Evolutionary conservation across 352 stramenopile species (phyloP).

Genomic region (Pythium oligandrum): DNA sequence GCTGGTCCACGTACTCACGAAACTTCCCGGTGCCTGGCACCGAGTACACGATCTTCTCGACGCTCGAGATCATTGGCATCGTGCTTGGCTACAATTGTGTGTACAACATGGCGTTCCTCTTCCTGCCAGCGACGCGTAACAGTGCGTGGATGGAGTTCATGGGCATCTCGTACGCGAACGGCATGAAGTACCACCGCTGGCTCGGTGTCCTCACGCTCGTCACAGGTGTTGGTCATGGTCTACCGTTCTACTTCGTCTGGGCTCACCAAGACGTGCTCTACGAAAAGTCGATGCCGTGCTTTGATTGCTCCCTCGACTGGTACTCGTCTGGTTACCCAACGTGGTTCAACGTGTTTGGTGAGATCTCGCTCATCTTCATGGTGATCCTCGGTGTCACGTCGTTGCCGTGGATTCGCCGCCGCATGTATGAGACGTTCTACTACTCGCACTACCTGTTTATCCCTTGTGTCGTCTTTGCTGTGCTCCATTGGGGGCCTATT

Average conservation of each 20-base stretch:
- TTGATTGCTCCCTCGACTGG: conserved; percentile 45
- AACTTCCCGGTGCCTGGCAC: conserved; percentile 10
- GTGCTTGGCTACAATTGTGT: conserved; percentile 48
- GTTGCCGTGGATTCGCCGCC: conserved; percentile 20
- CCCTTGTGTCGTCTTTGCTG: conserved; percentile 17
- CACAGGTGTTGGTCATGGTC: conserved; percentile 28
- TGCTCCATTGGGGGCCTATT: conserved; percentile 20
- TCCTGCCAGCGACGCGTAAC: conserved; percentile 50
- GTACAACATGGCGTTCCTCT: conserved; percentile 64
- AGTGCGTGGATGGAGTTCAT: conserved; percentile 65
- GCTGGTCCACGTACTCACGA: conserved; percentile 23
- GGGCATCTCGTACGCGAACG: conserved; percentile 56
- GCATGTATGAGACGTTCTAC: conserved; percentile 24
- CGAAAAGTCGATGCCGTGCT: conserved; percentile 39
- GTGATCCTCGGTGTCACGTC: conserved; percentile 17
- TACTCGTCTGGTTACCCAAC: conserved; percentile 28
- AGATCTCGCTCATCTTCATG: conserved; percentile 37
- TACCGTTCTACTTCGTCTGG: conserved; percentile 49
- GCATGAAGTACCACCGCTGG: conserved; percentile 62
- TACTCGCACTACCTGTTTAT: conserved; percentile 27
- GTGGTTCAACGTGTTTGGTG: conserved; percentile 66
- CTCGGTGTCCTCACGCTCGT: conserved; percentile 38
- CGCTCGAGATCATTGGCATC: conserved; percentile 34
- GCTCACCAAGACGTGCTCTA: conserved; percentile 24
- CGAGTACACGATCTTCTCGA: conserved; percentile 38